Evolutionary conservation across 2,329 filamentous ascomycete genomes (phyloP), one percentile per base, ranked within the genome.

Genomic region (Metarhizium rileyi): DNA sequence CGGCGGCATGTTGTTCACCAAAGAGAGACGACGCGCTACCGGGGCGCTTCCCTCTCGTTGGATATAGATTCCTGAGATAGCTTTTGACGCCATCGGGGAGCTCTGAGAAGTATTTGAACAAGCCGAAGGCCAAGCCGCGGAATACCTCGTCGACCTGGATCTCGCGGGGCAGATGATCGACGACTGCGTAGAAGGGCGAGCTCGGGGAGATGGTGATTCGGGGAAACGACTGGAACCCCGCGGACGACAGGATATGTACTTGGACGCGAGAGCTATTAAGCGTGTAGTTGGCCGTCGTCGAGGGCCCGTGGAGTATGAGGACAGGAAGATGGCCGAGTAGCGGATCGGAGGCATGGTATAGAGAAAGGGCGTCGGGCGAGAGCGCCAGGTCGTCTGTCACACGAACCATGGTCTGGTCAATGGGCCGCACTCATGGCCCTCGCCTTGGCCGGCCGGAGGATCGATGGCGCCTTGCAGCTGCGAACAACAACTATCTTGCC

Each of bases 81-180:
- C 75, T 75, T 72, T 89, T 95, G 62, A 90, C 84, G 35, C 78
- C 73, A 49, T 86, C 79, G 22, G 90, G 83, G 47, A 98, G 75
- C 68, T 97, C 91, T 53, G 80, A 78, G 64, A 96, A 97, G 74
- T 96, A 98, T 66, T 95, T 96, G 73, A 85, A 86, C 57, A 98
- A 75, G 50, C 88, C 90, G 67, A 97, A 95, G 44, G 91, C 93
- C 50, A 98, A 77, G 18, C 86, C 93, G 43, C 93, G 84, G 68
- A 86, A 94, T 56, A 95, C 77, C 67, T 97, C 91, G 65, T 97
- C 91, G 61, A 91, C 91, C 72, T 97, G 93, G 67, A 90, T 90
- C 64, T 96, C 91, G 63, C 90, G 85, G 40, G 93, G 90, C 41
- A 98, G 78, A 65, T 90, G 83, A 64, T 87, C 84, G 66, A 98